Evolutionary conservation across 106 monocot genomes (phyloP).

Genomic region (Cymbidium sinense): DNA sequence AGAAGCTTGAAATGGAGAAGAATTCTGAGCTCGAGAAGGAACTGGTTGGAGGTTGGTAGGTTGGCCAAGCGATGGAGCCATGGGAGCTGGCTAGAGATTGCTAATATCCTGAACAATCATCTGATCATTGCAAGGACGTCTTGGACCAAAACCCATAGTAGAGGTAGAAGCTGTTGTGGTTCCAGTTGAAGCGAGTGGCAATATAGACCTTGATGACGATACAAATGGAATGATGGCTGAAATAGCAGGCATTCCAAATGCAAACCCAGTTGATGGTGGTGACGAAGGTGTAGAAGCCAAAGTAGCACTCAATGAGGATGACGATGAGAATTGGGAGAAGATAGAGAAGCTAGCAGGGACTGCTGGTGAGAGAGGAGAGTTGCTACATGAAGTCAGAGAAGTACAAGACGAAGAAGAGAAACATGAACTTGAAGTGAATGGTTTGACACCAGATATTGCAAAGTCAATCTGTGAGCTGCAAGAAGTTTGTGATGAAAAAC

Average conservation of each 20-base stretch:
- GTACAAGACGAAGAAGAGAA: constrained; percentile 16
- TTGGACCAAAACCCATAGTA: constrained; percentile 12
- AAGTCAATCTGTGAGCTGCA: no score
- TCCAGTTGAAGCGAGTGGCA: constrained; percentile 7
- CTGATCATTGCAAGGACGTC: constrained; percentile 40
- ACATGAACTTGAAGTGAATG: constrained; percentile 7
- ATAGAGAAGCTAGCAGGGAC: constrained; percentile 3
- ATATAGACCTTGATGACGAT: no score
- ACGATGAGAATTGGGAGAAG: not conserved
- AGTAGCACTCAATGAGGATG: constrained; percentile 3
- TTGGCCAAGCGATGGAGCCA: constrained; percentile 34
- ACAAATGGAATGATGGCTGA: not conserved
- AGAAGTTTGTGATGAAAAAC: not conserved
- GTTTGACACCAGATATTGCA: not conserved
- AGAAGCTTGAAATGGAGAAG: constrained; percentile 34
- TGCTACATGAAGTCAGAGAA: constrained; percentile 8
- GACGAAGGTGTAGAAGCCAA: not conserved
- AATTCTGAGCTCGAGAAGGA: constrained; percentile 18
- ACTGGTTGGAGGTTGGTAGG: constrained; percentile 18
- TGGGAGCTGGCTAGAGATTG: constrained; percentile 11
- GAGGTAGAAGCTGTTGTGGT: constrained; percentile 5
- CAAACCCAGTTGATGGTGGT: not conserved
- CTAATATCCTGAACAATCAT: constrained; percentile 61
- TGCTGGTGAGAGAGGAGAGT: constrained; percentile 10
- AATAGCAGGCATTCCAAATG: constrained; percentile 4